Base-by-base conservation (phyloP, 164 flowering plant species). In the Umbellularia californica region DNA sequence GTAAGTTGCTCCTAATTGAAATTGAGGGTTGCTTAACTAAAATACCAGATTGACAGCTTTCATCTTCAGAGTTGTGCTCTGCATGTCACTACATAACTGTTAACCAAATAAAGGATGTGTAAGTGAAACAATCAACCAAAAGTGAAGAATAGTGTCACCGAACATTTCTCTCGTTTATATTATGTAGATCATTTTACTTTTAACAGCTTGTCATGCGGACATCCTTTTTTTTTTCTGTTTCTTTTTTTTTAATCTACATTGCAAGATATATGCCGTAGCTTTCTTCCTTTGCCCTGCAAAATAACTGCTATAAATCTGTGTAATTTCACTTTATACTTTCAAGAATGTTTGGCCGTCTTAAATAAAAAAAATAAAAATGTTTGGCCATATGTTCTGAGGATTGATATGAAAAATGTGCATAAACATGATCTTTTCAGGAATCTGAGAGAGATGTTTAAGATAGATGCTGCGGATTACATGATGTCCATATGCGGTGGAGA, bases 401-500 rank as follows among this genome's bases (percentile, higher is more conserved):
- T 74, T 5, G 19, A 47, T 65, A 19, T 69, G 30, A 19, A 47
- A 41, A 65, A 17, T 50, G 5, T 65, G 51, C 33, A 47, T 6
- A 22, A 14, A 63, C 19, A 23, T 74, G 6, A 22, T 30, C 50
- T 62, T 74, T 7, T 82, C 88, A 96, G 99, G 93, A 88, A 92
- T 80, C 78, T 96, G 88, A 89, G 98, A 77, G 97, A 91, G 90
- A 81, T 91, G 94, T 94, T 94, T 88, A 92, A 88, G 86, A 78
- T 96, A 76, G 93, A 94, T 90, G 97, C 99, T 70, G 97, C 99
- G 22, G 98, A 96, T 77, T 93, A 91, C 82, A 94, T 94, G 99
- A 94, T 94, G 94, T 96, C 99, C 77, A 96, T 96, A 28, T 96
- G 99, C 79, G 97, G 97, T 27, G 89, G 89, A 81, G 92, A 88